Conservation (phyloP, 208 protist genomes). For the Crithidia fasciculata region DNA sequence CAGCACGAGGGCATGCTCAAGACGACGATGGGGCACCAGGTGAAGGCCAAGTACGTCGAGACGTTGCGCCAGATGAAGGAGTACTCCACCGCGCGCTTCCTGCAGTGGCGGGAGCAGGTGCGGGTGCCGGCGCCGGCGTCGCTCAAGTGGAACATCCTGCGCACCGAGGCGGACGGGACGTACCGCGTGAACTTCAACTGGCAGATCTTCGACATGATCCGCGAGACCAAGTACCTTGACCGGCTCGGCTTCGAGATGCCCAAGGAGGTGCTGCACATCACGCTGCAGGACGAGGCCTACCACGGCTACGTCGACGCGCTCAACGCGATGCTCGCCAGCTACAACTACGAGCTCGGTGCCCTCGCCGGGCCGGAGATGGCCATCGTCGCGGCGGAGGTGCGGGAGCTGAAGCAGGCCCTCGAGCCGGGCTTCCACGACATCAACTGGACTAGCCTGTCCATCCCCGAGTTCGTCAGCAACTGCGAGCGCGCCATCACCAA, state of each 20-base stretch:
- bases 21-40: conserved; percentile 89
- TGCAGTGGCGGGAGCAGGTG: conserved; percentile 92
- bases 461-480: conserved; percentile 95
- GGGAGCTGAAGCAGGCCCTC: conserved; percentile 89
- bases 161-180: conserved; percentile 58
- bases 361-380: conserved; percentile 91
- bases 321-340: conserved; percentile 94
- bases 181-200: conserved; percentile 96
- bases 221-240: conserved; percentile 98
- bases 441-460: conserved; percentile 99
- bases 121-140: conserved; percentile 81
- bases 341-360: conserved; percentile 86
- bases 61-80: conserved; percentile 95
- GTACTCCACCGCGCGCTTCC: conserved; percentile 91
- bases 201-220: conserved; percentile 93
- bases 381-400: conserved; percentile 91
- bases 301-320: conserved; percentile 94
- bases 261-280: conserved; percentile 96
- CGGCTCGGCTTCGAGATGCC: conserved; percentile 96
- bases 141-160: conserved; percentile 93
- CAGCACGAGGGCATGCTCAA: conserved; percentile 92
- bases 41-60: conserved; percentile 93
- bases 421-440: conserved; percentile 95
- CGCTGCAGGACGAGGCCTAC: conserved; percentile 98
- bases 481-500: conserved; percentile 95